phyloP scores from a whole-genome alignment of 2,329 filamentous ascomycete genomes.

The Aaosphaeria arxii region DNA sequence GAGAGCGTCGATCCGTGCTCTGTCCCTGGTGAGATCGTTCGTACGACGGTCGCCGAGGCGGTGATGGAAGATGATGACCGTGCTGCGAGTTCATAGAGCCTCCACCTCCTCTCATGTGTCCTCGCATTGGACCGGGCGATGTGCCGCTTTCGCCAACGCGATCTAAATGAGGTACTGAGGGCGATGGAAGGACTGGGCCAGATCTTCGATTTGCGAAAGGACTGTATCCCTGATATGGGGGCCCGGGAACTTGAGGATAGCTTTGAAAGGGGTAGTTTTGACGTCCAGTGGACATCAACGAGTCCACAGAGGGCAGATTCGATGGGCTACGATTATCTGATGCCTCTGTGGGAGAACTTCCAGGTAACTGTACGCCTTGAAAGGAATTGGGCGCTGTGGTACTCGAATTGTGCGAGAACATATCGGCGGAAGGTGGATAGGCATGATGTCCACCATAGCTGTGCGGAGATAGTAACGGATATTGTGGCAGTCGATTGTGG shows the following conservation, averaged over 20 bases:
- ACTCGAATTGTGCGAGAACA: background rate
- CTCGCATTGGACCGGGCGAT: background rate
- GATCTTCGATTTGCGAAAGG: slow-evolving; percentile 5
- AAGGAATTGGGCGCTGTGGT: background rate
- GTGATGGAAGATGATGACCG: slow-evolving; percentile 8
- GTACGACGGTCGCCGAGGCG: slow-evolving; percentile 11
- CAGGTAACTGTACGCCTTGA: background rate
- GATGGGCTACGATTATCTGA: background rate
- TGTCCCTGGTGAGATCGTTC: slow-evolving; percentile 11
- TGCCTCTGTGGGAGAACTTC: background rate
- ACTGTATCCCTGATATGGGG: slow-evolving; percentile 1
- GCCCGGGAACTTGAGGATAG: background rate
- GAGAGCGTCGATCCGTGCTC: slow-evolving; percentile 12
- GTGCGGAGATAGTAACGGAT: slow-evolving; percentile 1
- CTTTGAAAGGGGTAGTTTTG: slow-evolving; percentile 1
- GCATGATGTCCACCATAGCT: slow-evolving; percentile 2
- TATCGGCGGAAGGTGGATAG: slow-evolving; percentile 1
- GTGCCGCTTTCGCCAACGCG: slow-evolving; percentile 1
- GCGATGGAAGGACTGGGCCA: slow-evolving; percentile 1
- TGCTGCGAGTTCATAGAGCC: slow-evolving; percentile 1
- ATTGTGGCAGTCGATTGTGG: slow-evolving; percentile 1
- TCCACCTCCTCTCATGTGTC: slow-evolving; percentile 4
- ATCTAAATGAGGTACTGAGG: slow-evolving; percentile 4
- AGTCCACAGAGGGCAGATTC: slow-evolving; percentile 3
- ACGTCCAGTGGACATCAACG: slow-evolving; percentile 5